These are phyloP conservation scores for Komagataella pseudopastoris DNA, from an alignment of 805 yeast species.

Conservation along the genomic window DNA sequence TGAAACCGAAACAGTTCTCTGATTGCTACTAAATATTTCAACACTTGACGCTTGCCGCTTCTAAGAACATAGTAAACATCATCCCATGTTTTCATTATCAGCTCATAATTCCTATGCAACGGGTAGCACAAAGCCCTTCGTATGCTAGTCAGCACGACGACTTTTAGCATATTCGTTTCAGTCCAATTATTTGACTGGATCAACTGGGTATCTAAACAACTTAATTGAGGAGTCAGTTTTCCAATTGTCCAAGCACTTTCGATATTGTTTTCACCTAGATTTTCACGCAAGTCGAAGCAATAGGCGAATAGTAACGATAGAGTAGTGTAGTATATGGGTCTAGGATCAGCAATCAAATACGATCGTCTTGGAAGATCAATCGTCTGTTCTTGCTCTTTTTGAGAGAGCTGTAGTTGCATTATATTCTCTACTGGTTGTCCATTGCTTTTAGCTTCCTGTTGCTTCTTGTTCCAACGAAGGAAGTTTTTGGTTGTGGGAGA, in stretches of 20 bases:
- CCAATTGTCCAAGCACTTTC: slow-evolving; percentile 96
- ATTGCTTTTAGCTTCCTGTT: slow-evolving; percentile 13
- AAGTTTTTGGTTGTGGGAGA: slow-evolving; percentile 31
- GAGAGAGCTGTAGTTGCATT: slow-evolving; percentile 23
- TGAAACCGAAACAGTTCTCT: slow-evolving; percentile 71
- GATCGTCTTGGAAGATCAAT: slow-evolving; percentile 50
- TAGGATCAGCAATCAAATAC: slow-evolving; percentile 40
- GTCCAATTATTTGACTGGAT: slow-evolving; percentile 19
- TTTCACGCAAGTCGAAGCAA: slow-evolving; percentile 64
- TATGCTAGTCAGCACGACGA: slow-evolving; percentile 44
- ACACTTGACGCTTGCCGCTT: slow-evolving; percentile 55
- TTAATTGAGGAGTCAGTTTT: slow-evolving; percentile 64
- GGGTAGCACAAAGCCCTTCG: slow-evolving; percentile 75
- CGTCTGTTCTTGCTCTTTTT: slow-evolving; percentile 56
- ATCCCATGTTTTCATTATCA: slow-evolving; percentile 54
- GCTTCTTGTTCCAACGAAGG: slow-evolving; percentile 32
- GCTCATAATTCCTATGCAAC: slow-evolving; percentile 54
- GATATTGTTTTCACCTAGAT: slow-evolving; percentile 54
- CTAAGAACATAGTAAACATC: slow-evolving; percentile 55
- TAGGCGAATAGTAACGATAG: slow-evolving; percentile 60
- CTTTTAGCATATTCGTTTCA: slow-evolving; percentile 27
- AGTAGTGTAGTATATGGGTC: slow-evolving; percentile 48
- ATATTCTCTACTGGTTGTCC: slow-evolving; percentile 21
- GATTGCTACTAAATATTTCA: slow-evolving; percentile 43
- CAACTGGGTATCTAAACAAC: slow-evolving; percentile 54